Percentiles rank a stretch among this genome's conserved stretches.
Evolutionary conservation across 2,329 filamentous ascomycete genomes (phyloP).

Genomic region (Sclerotinia nivalis): DNA sequence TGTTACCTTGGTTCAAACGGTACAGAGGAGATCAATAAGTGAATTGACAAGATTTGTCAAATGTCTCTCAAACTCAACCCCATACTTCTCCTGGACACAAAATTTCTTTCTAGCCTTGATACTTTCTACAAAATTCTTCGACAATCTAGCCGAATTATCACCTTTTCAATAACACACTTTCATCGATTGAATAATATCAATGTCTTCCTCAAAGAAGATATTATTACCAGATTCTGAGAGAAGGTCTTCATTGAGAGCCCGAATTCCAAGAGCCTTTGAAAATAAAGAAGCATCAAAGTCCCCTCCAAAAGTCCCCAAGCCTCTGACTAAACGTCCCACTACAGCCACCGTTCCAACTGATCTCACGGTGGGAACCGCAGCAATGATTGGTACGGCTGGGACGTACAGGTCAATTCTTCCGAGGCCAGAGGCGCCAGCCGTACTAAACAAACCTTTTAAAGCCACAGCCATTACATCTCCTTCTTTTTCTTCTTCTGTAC

Average conservation of each 20-base stretch:
- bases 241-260: background rate
- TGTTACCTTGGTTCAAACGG: no score
- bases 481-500: background rate
- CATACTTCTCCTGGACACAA: background rate
- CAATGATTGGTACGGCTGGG: background rate
- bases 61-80: background rate
- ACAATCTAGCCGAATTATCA: background rate
- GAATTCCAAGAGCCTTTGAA: background rate
- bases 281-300: background rate
- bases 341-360: no score
- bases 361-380: accelerated
- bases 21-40: background rate
- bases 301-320: background rate
- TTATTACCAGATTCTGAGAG: no score
- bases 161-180: background rate
- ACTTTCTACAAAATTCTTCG: background rate
- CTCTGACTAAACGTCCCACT: no score
- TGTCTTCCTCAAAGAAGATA: background rate
- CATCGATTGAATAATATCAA: background rate
- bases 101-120: background rate
- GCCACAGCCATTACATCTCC: background rate
- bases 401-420: background rate
- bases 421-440: background rate
- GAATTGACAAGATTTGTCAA: background rate
- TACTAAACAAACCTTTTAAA: background rate